phyloP scores from a whole-genome alignment of 192 early-diverging fungal species.

The Linderina pennispora region DNA sequence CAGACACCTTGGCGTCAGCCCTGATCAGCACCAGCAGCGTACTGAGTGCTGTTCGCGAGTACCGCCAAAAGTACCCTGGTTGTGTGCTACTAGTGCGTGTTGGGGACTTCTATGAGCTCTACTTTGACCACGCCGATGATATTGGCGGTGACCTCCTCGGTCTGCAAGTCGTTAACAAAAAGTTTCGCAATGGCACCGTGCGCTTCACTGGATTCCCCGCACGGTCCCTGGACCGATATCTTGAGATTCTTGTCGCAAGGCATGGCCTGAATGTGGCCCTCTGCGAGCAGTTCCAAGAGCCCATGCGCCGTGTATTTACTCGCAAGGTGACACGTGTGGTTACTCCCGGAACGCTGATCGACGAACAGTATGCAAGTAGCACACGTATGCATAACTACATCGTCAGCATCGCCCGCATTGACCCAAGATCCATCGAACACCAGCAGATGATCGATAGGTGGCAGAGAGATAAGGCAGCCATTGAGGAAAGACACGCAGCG shows the following conservation, averaged over 20 bases:
- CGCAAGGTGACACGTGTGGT: conserved; percentile 73
- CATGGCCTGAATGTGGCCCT: conserved; percentile 58
- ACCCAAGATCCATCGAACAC: conserved; percentile 3
- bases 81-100: conserved; percentile 69
- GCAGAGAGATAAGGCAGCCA: conserved; percentile 2
- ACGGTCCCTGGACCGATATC: conserved; percentile 54
- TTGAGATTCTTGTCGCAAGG: conserved; percentile 58
- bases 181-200: conserved; percentile 50
- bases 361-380: conserved; percentile 58
- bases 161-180: conserved; percentile 63
- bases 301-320: conserved; percentile 45
- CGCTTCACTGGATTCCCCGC: conserved; percentile 70
- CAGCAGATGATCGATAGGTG: not conserved
- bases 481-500: not conserved
- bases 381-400: conserved; percentile 71
- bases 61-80: conserved; percentile 53
- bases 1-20: too few relatives aligned
- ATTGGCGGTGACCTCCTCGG: conserved; percentile 58
- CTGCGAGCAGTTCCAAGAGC: conserved; percentile 62
- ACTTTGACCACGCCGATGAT: conserved; percentile 64
- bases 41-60: conserved; percentile 46
- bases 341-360: conserved; percentile 82
- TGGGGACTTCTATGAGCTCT: conserved; percentile 79
- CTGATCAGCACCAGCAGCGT: conserved; percentile 28
- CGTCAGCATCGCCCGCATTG: conserved; percentile 49